Evolutionary conservation across 345 rosid species (phyloP).

Genomic region (Syzygium jambos): DNA sequence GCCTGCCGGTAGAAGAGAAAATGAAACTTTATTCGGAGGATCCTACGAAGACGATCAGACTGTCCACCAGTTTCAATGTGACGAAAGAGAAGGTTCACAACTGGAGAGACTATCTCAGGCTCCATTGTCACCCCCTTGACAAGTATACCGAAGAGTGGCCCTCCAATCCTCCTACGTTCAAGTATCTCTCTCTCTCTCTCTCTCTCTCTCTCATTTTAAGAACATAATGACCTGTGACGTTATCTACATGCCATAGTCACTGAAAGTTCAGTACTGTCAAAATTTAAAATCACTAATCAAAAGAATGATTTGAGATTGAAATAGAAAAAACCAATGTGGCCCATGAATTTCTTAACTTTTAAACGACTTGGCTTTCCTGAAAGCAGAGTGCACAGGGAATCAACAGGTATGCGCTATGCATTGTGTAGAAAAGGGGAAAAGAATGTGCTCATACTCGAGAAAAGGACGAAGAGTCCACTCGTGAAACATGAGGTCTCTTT

Average conservation of each 20-base stretch:
- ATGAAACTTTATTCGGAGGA: constrained; percentile 81
- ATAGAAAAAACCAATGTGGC: neutral
- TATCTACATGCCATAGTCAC: neutral
- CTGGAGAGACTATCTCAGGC: constrained; percentile 88
- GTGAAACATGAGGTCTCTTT: neutral
- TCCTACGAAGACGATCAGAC: constrained; percentile 61
- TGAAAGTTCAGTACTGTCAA: neutral
- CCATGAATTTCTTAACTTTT: neutral
- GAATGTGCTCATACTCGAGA: neutral
- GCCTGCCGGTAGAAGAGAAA: constrained; percentile 65
- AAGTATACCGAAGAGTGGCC: constrained; percentile 77
- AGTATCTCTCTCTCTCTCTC: constrained; percentile 19
- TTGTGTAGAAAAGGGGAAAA: neutral
- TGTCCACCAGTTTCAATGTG: constrained; percentile 77
- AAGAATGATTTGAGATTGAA: neutral
- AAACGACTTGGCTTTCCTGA: neutral
- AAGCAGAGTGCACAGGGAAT: neutral
- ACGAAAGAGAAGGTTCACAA: constrained; percentile 66
- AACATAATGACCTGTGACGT: neutral
- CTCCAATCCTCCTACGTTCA: constrained; percentile 57
- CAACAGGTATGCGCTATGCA: neutral
- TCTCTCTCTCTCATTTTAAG: neutral
- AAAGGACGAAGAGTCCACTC: neutral
- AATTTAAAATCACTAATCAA: neutral
- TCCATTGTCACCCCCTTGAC: constrained; percentile 65